phyloP scores from a whole-genome alignment of 139 green algal species.

The Trebouxia sp. region DNA sequence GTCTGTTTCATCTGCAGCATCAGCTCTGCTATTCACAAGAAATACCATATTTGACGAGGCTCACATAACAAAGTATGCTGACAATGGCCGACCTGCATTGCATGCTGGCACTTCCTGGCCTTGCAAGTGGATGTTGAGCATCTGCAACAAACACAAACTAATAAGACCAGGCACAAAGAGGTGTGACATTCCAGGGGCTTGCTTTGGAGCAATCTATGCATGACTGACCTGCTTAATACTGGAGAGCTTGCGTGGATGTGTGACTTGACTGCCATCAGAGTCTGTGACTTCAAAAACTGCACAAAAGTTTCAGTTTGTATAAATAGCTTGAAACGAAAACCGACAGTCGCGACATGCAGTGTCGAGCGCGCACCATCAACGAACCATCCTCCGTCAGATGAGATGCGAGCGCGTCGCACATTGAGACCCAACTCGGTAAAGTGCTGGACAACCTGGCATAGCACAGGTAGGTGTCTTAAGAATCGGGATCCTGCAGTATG shows the following conservation, averaged over 20 bases:
- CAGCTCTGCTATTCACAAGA: too few relatives aligned
- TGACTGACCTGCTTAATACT: conserved; percentile 67
- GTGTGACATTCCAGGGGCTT: background rate
- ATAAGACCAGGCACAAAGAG: background rate
- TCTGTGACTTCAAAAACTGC: conserved; percentile 91
- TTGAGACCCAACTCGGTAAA: conserved; percentile 91
- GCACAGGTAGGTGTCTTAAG: background rate
- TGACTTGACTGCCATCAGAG: conserved; percentile 71
- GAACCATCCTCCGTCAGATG: conserved; percentile 95
- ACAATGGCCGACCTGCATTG: conserved; percentile 43
- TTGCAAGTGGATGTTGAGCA: conserved; percentile 66
- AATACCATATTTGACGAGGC: too few relatives aligned
- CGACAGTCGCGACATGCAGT: too few relatives aligned
- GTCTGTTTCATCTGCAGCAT: conserved; percentile 46
- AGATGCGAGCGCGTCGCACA: conserved; percentile 84
- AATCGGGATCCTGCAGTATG: background rate
- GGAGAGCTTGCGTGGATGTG: conserved; percentile 73
- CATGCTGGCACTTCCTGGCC: conserved; percentile 49
- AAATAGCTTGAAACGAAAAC: too few relatives aligned
- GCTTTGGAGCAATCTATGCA: background rate
- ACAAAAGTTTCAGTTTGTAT: too few relatives aligned
- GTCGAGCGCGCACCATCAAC: conserved; percentile 92
- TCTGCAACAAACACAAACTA: conserved; percentile 41
- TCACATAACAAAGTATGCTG: background rate
- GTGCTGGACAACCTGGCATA: conserved; percentile 91